Base-by-base conservation (phyloP, 345 rosid genomes). In the Erysimum cheiranthoides region DNA sequence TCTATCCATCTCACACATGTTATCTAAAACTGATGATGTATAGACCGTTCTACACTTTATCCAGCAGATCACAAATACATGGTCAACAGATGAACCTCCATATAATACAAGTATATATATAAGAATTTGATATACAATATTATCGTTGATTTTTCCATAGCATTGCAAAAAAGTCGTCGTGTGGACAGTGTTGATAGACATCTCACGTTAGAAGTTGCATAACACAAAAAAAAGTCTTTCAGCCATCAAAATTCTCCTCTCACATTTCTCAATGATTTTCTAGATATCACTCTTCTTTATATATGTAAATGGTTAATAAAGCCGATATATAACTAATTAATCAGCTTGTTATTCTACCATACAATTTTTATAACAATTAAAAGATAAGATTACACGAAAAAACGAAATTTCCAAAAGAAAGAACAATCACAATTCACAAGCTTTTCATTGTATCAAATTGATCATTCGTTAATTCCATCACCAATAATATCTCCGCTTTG, bases 401-500 rank as follows among this genome's bases (percentile, higher is more conserved):
- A 40, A 10, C 3, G 12, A 40, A 40, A 10, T 21, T 21, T 21
- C 25, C 13, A 40, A 40, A 40, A 40, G 4, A 3, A 40, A 40
- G 13, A 40, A 10, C 43, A 40, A 40, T 40, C 13, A 40, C 43
- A 40, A 40, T 1, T 5, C 16, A 53, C 63, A 56, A 70, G 43
- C 54, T 17, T 56, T 0, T 51, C 25, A 66, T 12, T 21, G 3
- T 12, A 34, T 6, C 32, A 49, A 35, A 66, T 4, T 50, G 59
- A 66, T 18, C 34, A 32, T 43, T 45, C 34, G 13, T 32, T 16
- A 6, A 53, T 30, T 27, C 3, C 17, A 54, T 70, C 47, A 65
- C 58, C 66, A 74, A 38, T 66, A 74, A 13, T 66, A 66, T 58
- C 11, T 58, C 10, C 73, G 21, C 14, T 56, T 74, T 9, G 78